phyloP scores from a whole-genome alignment of 345 rosid species.

The Sisymbrium altissimum region DNA sequence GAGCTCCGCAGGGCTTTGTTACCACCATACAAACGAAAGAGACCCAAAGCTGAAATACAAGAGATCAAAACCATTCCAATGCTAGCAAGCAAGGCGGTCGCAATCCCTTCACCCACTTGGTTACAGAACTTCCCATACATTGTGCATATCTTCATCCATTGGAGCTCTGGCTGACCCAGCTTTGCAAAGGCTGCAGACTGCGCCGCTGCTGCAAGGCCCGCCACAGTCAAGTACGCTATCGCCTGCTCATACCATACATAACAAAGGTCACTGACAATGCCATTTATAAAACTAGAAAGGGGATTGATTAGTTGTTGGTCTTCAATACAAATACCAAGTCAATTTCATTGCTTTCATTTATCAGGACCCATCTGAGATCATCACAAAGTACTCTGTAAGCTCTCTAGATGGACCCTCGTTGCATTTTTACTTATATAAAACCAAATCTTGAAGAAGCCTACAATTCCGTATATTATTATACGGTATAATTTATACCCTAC shows the following conservation, averaged over 20 bases:
- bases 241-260: slow-evolving; percentile 43
- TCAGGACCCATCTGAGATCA: slow-evolving; percentile 11
- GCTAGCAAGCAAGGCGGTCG: slow-evolving; percentile 48
- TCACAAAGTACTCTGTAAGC: background rate
- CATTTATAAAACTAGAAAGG: background rate
- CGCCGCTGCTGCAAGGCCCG: slow-evolving; percentile 62
- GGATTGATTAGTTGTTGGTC: background rate
- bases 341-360: background rate
- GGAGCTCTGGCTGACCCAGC: slow-evolving; percentile 75
- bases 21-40: slow-evolving; percentile 70
- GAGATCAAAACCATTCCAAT: slow-evolving; percentile 57
- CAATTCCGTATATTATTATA: too few relatives aligned
- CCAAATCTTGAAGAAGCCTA: background rate
- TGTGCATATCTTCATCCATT: slow-evolving; percentile 85
- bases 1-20: slow-evolving; percentile 36
- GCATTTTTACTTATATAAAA: background rate
- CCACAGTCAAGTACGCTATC: slow-evolving; percentile 68
- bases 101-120: slow-evolving; percentile 80
- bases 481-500: slow-evolving; percentile 9
- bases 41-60: slow-evolving; percentile 69
- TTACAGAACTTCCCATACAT: slow-evolving; percentile 81
- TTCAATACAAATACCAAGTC: background rate
- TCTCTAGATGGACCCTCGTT: background rate
- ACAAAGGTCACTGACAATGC: background rate
- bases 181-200: slow-evolving; percentile 80